Percentiles rank a stretch among this genome's conserved stretches.
Evolutionary conservation across 2,329 filamentous ascomycete genomes (phyloP).

Genomic region (Colletotrichum tropicale): DNA sequence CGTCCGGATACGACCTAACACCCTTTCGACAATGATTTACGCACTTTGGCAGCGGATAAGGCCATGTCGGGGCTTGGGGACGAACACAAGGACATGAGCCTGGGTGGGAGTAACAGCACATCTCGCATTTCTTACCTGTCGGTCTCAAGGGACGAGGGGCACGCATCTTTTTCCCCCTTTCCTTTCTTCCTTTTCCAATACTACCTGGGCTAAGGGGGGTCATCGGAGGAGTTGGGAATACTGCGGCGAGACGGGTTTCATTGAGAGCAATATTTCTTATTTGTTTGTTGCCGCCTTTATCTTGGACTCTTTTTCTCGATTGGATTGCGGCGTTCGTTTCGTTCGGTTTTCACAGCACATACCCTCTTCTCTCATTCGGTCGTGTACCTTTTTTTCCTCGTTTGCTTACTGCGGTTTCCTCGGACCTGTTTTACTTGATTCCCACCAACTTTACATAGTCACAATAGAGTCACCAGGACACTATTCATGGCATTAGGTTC

Average conservation of each 20-base stretch:
- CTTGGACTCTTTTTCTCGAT: not conserved
- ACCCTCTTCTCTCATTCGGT: constrained; percentile 13
- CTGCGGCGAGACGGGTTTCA: not conserved
- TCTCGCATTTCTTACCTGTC: constrained; percentile 2
- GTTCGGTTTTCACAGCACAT: constrained; percentile 8
- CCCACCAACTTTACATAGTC: not conserved
- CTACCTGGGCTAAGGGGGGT: not conserved
- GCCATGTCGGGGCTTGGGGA: not conserved
- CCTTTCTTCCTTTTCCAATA: not conserved
- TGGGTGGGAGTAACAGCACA: constrained; percentile 11
- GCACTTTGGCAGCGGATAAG: constrained; percentile 4
- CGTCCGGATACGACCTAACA: constrained; percentile 17
- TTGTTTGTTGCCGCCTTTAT: not conserved
- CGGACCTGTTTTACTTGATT: not conserved
- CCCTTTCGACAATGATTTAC: constrained; percentile 8
- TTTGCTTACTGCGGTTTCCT: not conserved
- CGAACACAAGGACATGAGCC: constrained; percentile 1
- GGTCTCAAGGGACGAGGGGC: not conserved
- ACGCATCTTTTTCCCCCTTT: not conserved
- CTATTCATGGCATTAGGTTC: not conserved
- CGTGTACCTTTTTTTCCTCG: not conserved
- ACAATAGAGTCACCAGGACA: constrained; percentile 12
- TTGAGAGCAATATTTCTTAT: constrained; percentile 1
- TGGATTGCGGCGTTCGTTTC: constrained; percentile 16
- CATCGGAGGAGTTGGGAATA: constrained; percentile 11